Evolutionary conservation across 768 basidiomycete genomes (phyloP).

Genomic region (Sarcodon aspratus): DNA sequence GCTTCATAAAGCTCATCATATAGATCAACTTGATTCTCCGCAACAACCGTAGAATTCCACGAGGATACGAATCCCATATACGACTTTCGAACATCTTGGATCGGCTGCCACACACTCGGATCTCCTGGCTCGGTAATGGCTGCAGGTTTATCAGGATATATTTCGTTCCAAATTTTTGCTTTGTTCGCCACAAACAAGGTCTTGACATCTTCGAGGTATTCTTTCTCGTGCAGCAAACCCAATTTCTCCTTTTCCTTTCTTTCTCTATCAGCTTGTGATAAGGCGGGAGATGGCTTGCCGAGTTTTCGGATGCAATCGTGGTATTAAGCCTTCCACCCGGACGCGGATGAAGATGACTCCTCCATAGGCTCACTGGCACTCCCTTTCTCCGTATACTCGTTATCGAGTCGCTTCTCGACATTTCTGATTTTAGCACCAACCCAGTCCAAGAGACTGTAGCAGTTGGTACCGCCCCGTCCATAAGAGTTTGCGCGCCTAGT

Average conservation of each 20-base stretch:
- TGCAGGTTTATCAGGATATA: not conserved
- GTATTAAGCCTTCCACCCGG: not conserved
- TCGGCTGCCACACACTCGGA: no score
- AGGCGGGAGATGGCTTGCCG: no score
- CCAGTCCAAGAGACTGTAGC: not conserved
- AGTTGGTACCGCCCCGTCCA: not conserved
- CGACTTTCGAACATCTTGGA: not conserved
- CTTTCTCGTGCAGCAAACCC: not conserved
- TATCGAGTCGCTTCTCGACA: not conserved
- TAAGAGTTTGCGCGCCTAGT: not conserved
- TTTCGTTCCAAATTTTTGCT: conserved; percentile 7
- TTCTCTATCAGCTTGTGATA: not conserved
- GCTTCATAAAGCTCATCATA: conserved; percentile 52
- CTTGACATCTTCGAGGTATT: conserved; percentile 6
- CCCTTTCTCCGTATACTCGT: not conserved
- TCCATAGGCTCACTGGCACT: not conserved
- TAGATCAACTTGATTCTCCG: not conserved
- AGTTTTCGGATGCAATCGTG: not conserved
- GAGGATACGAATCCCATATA: not conserved
- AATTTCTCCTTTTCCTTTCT: not conserved
- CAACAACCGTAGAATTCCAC: not conserved
- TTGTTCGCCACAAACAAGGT: conserved; percentile 28
- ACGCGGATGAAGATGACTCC: no score
- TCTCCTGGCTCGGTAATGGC: no score
- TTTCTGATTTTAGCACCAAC: not conserved